phyloP scores from a whole-genome alignment of 1,284 basidiomycete species.

The Cutaneotrichosporon curvatum region DNA sequence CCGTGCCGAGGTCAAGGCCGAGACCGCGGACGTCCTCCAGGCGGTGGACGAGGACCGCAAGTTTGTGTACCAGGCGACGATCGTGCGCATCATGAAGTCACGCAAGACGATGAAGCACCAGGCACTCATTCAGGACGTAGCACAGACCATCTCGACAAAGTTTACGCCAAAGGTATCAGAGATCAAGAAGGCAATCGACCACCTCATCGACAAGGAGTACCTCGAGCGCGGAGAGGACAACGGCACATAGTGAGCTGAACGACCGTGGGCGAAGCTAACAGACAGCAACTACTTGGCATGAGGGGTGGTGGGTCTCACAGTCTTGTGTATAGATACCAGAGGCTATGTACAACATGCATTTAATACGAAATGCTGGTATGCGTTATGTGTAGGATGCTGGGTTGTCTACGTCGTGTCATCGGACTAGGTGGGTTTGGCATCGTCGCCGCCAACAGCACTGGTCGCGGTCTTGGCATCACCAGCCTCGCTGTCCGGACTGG shows the following conservation, averaged over 20 bases:
- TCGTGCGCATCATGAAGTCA: constrained; percentile 97
- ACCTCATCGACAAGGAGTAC: constrained; percentile 94
- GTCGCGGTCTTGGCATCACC: no score
- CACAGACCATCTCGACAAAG: constrained; percentile 65
- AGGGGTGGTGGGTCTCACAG: no score
- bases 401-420: no score
- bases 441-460: no score
- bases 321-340: no score
- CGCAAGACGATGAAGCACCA: constrained; percentile 96
- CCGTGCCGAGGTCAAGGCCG: constrained; percentile 89
- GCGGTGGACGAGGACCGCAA: constrained; percentile 96
- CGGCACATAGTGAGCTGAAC: constrained; percentile 25
- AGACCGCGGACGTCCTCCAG: constrained; percentile 84
- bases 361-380: no score
- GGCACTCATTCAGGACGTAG: constrained; percentile 87
- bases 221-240: constrained; percentile 80
- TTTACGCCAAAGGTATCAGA: constrained; percentile 42
- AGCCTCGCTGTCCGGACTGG: no score
- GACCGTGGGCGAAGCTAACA: constrained; percentile 1
- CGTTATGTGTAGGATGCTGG: no score
- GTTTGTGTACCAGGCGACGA: constrained; percentile 93
- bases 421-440: no score
- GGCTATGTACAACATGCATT: constrained; percentile 6
- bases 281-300: constrained; percentile 27
- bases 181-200: constrained; percentile 79